These are phyloP conservation scores for Fusarium xyrophilum DNA, from an alignment of 2,329 filamentous ascomycete genomes.

Conservation along the genomic window DNA sequence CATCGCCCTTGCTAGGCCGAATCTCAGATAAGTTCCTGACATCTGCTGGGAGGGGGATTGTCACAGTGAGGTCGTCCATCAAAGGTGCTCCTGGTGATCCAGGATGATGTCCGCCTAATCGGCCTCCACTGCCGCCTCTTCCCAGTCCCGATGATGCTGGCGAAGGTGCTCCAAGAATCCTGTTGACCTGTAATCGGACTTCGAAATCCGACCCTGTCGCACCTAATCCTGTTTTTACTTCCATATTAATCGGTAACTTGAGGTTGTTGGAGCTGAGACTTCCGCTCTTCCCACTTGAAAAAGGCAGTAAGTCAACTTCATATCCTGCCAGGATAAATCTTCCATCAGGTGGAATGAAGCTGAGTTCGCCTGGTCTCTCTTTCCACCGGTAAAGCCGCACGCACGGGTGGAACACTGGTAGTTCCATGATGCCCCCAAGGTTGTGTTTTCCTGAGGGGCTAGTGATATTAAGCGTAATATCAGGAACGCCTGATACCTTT, in stretches of 20 bases:
- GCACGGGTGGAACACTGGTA: slow-evolving; percentile 96
- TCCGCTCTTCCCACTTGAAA: slow-evolving; percentile 64
- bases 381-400: slow-evolving; percentile 90
- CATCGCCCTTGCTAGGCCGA: slow-evolving; percentile 81
- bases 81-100: slow-evolving; percentile 65
- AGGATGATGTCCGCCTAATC: slow-evolving; percentile 52
- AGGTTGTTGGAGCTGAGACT: slow-evolving; percentile 67
- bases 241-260: slow-evolving; percentile 81
- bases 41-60: slow-evolving; percentile 77
- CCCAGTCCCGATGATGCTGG: slow-evolving; percentile 48
- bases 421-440: slow-evolving; percentile 75
- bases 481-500: slow-evolving; percentile 93
- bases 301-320: slow-evolving; percentile 87
- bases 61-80: slow-evolving; percentile 79
- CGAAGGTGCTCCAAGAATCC: slow-evolving; percentile 60
- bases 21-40: slow-evolving; percentile 87
- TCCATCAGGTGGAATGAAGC: slow-evolving; percentile 94
- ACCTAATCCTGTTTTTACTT: slow-evolving; percentile 83
- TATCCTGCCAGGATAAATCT: slow-evolving; percentile 93
- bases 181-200: slow-evolving; percentile 76
- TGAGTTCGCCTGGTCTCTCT: slow-evolving; percentile 87
- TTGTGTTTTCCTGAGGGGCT: slow-evolving; percentile 82
- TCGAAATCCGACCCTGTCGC: slow-evolving; percentile 83
- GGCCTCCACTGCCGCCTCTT: slow-evolving; percentile 52
- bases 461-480: slow-evolving; percentile 81